Evolutionary conservation across 345 rosid genomes (phyloP).

Genomic region (Isatis tinctoria): DNA sequence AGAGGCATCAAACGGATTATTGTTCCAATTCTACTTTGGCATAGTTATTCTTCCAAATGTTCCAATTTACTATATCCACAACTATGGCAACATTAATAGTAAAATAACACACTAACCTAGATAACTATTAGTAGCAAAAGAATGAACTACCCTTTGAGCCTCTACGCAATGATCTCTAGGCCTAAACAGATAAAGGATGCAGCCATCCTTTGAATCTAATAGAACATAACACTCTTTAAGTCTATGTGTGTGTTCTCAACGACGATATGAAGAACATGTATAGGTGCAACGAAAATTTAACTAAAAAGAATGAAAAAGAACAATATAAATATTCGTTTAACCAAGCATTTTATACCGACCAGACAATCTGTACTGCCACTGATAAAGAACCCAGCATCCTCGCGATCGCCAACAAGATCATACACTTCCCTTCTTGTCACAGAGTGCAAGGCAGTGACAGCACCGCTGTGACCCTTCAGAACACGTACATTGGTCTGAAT

Average conservation of each 20-base stretch:
- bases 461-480: constrained; percentile 89
- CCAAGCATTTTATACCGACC: constrained; percentile 37
- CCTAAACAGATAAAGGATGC: constrained; percentile 7
- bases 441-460: constrained; percentile 92
- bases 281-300: constrained; percentile 12
- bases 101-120: not conserved
- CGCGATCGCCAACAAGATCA: constrained; percentile 97
- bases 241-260: constrained; percentile 11
- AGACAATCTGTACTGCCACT: constrained; percentile 96
- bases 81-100: not conserved
- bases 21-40: constrained; percentile 8
- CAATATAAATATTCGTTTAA: not conserved
- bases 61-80: constrained; percentile 3
- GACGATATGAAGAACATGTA: not conserved
- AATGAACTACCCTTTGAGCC: not conserved
- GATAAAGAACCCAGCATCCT: constrained; percentile 99
- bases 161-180: not conserved
- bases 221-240: constrained; percentile 16
- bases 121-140: not conserved
- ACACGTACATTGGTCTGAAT: constrained; percentile 85
- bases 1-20: not conserved
- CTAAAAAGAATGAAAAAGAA: constrained; percentile 9
- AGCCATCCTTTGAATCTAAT: not conserved
- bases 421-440: constrained; percentile 97
- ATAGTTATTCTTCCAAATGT: constrained; percentile 1